These are phyloP conservation scores for Lactarius hatsudake DNA, from an alignment of 768 basidiomycete species.

Conservation along the genomic window DNA sequence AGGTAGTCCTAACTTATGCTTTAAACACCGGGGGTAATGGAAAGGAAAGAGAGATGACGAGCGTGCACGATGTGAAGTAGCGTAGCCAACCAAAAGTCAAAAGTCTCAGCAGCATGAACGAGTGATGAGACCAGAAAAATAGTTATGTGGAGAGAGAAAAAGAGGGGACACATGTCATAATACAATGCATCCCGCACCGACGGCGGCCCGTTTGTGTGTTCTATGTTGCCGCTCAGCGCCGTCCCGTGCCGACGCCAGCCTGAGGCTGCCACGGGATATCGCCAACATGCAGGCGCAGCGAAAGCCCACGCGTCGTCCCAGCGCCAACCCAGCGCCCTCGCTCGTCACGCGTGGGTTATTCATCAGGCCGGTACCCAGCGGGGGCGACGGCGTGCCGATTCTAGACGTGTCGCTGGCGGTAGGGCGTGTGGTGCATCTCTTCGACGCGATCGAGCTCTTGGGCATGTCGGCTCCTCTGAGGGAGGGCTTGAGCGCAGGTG, in stretches of 20 bases:
- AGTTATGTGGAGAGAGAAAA: not conserved
- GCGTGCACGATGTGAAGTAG: not conserved
- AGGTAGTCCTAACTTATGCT: constrained; percentile 3
- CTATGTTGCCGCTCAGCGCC: not conserved
- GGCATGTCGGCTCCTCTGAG: constrained; percentile 32
- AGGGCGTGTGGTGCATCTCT: constrained; percentile 51
- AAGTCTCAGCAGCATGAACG: not conserved
- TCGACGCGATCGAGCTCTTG: constrained; percentile 53
- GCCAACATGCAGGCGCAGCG: constrained; percentile 52
- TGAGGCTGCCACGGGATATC: constrained; percentile 66
- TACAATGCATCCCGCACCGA: not conserved
- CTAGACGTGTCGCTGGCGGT: constrained; percentile 66
- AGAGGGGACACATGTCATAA: not conserved
- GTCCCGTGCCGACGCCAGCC: constrained; percentile 23
- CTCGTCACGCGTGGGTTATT: constrained; percentile 34
- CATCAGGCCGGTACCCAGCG: constrained; percentile 28
- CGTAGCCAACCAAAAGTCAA: not conserved
- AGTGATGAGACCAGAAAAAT: not conserved
- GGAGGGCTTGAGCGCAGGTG: constrained; percentile 64
- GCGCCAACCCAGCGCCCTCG: constrained; percentile 33
- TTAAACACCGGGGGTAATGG: not conserved
- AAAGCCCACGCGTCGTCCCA: constrained; percentile 24
- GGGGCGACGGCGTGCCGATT: constrained; percentile 30
- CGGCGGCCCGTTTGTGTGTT: no score
- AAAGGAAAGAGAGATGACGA: not conserved